Percentiles rank a stretch among this genome's conserved stretches.
These are phyloP conservation scores for Oryza glumipatula DNA, from an alignment of 176 grass and related monocot genomes.

Conservation along the genomic window DNA sequence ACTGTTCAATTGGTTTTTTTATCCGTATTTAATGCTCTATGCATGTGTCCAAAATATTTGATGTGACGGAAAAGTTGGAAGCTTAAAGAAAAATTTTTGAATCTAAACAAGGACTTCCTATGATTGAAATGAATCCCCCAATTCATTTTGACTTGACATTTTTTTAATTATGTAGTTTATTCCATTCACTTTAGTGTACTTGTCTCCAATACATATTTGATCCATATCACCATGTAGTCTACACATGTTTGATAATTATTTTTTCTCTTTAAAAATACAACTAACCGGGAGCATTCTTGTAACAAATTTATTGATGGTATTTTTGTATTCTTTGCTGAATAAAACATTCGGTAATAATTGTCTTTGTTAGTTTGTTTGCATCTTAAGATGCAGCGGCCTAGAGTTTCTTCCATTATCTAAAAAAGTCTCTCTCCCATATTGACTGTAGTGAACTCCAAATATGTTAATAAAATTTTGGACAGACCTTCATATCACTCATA, in stretches of 20 bases:
- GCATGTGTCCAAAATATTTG: too few species aligned
- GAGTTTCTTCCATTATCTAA: neutral
- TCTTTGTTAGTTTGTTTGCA: neutral
- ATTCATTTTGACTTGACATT: neutral
- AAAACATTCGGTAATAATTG: neutral
- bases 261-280: too few species aligned
- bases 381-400: neutral
- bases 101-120: neutral
- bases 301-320: too few species aligned
- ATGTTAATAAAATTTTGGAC: neutral
- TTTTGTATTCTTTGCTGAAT: neutral
- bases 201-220: neutral
- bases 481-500: neutral
- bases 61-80: too few species aligned
- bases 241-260: too few species aligned
- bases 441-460: neutral
- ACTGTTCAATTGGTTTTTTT: too few species aligned
- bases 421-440: neutral
- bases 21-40: too few species aligned
- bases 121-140: neutral
- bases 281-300: too few species aligned
- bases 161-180: neutral
- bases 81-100: too few species aligned
- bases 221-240: too few species aligned
- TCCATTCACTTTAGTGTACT: neutral